A percentile compares a stretch with the other conserved stretches of the same genome.
phyloP scores from a whole-genome alignment of 345 rosid species.

The Physaria fendleri region DNA sequence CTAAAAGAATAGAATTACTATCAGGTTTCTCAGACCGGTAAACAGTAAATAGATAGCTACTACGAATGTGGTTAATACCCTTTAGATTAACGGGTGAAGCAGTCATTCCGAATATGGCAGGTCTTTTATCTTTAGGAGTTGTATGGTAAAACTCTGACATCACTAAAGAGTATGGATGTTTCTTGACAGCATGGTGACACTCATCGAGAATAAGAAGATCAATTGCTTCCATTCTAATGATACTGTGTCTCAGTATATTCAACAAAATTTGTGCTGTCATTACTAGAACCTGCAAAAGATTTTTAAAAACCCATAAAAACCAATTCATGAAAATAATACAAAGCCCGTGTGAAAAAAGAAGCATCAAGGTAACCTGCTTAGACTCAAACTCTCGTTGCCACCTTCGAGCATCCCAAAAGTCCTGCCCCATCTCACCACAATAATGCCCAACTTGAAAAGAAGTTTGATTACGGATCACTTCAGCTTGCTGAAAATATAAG shows the following conservation, averaged over 20 bases:
- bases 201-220: constrained; percentile 91
- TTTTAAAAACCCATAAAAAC: background rate
- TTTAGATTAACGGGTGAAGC: constrained; percentile 98
- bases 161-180: constrained; percentile 95
- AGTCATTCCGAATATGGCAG: constrained; percentile 97
- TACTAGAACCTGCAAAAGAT: constrained; percentile 60
- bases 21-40: background rate
- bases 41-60: background rate
- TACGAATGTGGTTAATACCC: constrained; percentile 39
- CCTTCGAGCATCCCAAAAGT: constrained; percentile 82
- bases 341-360: background rate
- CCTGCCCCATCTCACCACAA: constrained; percentile 99
- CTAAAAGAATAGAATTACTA: constrained; percentile 27
- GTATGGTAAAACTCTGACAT: constrained; percentile 99
- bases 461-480: constrained; percentile 79
- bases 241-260: constrained; percentile 95
- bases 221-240: constrained; percentile 83
- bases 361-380: constrained; percentile 55
- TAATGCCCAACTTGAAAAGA: constrained; percentile 76
- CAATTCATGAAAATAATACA: background rate
- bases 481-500: constrained; percentile 71
- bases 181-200: constrained; percentile 99
- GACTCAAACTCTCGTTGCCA: constrained; percentile 96
- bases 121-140: constrained; percentile 78
- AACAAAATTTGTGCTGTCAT: constrained; percentile 97